phyloP scores from a whole-genome alignment of 2,329 filamentous ascomycete species.

The Cladosporium sp. region DNA sequence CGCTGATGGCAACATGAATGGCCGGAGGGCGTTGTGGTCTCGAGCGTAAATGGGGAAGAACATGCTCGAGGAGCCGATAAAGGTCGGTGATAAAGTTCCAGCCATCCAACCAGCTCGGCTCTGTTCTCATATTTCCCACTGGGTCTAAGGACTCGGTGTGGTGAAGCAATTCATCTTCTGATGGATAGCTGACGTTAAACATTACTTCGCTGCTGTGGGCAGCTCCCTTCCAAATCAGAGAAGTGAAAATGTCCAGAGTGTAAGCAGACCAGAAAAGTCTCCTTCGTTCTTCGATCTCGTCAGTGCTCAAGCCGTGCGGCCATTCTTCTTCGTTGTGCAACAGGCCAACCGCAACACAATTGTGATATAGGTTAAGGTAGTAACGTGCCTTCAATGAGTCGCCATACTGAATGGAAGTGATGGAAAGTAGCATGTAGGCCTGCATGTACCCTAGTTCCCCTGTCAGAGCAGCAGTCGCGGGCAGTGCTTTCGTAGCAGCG shows the following conservation, averaged over 20 bases:
- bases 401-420: slow-evolving; percentile 48
- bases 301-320: slow-evolving; percentile 39
- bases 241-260: slow-evolving; percentile 51
- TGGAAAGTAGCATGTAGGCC: slow-evolving; percentile 41
- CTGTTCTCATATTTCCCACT: slow-evolving; percentile 29
- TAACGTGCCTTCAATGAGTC: slow-evolving; percentile 44
- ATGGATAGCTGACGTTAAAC: slow-evolving; percentile 22
- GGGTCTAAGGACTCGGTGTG: slow-evolving; percentile 17
- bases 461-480: background rate
- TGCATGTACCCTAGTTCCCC: background rate
- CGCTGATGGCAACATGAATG: background rate
- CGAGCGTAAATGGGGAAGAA: slow-evolving; percentile 6
- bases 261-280: slow-evolving; percentile 54
- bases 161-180: background rate
- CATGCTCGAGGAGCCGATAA: slow-evolving; percentile 51
- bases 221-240: slow-evolving; percentile 48
- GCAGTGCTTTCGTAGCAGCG: slow-evolving; percentile 20
- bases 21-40: background rate
- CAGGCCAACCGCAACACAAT: slow-evolving; percentile 41
- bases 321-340: slow-evolving; percentile 49
- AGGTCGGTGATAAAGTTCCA: slow-evolving; percentile 57
- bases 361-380: slow-evolving; percentile 46
- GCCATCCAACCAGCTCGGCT: slow-evolving; percentile 45
- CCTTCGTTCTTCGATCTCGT: slow-evolving; percentile 46
- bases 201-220: slow-evolving; percentile 44